These are phyloP conservation scores for Calocera cornea DNA, from an alignment of 768 basidiomycete species.

Conservation along the genomic window DNA sequence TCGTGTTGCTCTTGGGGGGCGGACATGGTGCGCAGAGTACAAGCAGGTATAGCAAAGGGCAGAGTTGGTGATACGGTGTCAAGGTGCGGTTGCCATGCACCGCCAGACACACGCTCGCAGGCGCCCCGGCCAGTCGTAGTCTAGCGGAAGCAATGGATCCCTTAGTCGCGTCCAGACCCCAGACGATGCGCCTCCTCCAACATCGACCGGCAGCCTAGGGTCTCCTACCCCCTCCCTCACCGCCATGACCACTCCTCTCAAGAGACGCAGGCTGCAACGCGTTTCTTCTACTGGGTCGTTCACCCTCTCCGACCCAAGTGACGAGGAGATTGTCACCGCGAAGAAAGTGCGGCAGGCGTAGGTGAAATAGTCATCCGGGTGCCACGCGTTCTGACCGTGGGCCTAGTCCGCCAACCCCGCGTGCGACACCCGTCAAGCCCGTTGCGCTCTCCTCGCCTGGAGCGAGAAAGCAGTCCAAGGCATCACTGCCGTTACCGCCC, in stretches of 20 bases:
- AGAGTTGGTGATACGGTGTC: neutral
- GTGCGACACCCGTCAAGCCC: neutral
- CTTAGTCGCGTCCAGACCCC: neutral
- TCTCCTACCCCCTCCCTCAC: neutral
- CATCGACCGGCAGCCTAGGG: neutral
- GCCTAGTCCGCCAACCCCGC: neutral
- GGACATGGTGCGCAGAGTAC: neutral
- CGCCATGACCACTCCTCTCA: neutral
- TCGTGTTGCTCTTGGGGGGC: neutral
- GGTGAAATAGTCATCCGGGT: neutral
- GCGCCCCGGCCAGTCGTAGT: no score
- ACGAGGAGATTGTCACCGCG: slow-evolving; percentile 14
- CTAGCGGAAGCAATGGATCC: neutral
- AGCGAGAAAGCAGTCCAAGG: neutral
- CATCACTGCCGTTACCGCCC: slow-evolving; percentile 11
- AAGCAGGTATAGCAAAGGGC: neutral
- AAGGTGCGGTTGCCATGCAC: slow-evolving; percentile 3
- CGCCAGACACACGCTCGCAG: no score
- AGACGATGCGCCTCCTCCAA: neutral
- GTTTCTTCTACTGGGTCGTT: neutral
- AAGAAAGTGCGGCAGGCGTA: slow-evolving; percentile 15
- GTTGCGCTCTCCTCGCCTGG: neutral
- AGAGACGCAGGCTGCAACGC: neutral
- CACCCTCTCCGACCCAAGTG: slow-evolving; percentile 1
- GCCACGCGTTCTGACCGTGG: neutral